These are phyloP conservation scores for Diaporthe citrichinensis DNA, from an alignment of 2,329 filamentous ascomycete genomes.

Conservation along the genomic window DNA sequence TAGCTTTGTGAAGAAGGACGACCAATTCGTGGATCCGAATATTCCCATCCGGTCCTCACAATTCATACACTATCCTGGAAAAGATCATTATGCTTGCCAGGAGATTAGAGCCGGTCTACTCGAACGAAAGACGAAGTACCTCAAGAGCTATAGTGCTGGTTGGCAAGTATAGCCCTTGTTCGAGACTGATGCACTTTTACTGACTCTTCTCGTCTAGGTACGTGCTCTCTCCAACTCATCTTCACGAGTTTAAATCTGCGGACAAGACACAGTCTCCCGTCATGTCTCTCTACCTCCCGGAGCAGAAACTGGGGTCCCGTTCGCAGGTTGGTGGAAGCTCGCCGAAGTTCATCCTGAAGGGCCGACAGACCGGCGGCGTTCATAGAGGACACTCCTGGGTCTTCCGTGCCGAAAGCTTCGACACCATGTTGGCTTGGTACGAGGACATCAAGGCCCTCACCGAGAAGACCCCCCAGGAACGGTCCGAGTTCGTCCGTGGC, in stretches of 20 bases:
- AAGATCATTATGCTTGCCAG: slow-evolving; percentile 83
- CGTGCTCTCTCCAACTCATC: slow-evolving; percentile 93
- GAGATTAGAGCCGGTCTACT: slow-evolving; percentile 93
- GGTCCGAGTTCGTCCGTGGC: slow-evolving; percentile 86
- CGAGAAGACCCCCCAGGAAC: slow-evolving; percentile 89
- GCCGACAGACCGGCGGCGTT: slow-evolving; percentile 91
- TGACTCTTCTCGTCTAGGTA: slow-evolving; percentile 72
- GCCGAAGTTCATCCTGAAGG: slow-evolving; percentile 98
- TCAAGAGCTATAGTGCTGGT: slow-evolving; percentile 96
- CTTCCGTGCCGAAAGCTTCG: slow-evolving; percentile 80
- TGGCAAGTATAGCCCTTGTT: slow-evolving; percentile 73
- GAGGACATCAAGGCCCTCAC: slow-evolving; percentile 92
- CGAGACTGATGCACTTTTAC: background rate
- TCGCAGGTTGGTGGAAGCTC: slow-evolving; percentile 86
- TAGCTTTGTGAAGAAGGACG: slow-evolving; percentile 82
- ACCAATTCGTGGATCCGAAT: slow-evolving; percentile 88
- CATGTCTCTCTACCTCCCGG: slow-evolving; percentile 95
- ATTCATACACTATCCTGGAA: slow-evolving; percentile 92
- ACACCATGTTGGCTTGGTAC: slow-evolving; percentile 98
- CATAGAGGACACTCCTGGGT: slow-evolving; percentile 85
- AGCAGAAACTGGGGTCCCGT: slow-evolving; percentile 95
- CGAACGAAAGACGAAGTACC: slow-evolving; percentile 98
- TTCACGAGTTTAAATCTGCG: slow-evolving; percentile 99
- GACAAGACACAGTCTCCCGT: slow-evolving; percentile 92
- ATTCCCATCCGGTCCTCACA: slow-evolving; percentile 83